Evolutionary conservation across 768 basidiomycete genomes (phyloP).

Genomic region (Mycena latifolia): DNA sequence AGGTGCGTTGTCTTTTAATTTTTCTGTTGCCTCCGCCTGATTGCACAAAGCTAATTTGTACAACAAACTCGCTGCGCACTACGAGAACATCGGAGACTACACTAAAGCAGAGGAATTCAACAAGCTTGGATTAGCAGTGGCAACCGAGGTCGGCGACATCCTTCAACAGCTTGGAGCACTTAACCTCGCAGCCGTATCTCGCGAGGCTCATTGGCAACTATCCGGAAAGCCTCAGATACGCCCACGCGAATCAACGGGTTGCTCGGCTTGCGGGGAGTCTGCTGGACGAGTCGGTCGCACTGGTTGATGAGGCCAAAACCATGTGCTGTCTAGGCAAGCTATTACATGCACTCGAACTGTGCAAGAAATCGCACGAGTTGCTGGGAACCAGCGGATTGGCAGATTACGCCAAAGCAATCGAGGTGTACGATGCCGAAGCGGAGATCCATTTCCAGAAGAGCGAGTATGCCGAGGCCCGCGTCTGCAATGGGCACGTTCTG

Average conservation of each 20-base stretch:
- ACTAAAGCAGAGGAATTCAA: neutral
- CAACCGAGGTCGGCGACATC: neutral
- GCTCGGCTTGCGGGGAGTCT: too few species aligned
- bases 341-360: too few species aligned
- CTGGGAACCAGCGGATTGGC: too few species aligned
- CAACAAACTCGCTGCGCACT: neutral
- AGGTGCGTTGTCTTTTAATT: neutral
- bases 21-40: neutral
- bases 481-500: too few species aligned
- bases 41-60: neutral
- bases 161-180: neutral
- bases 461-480: too few species aligned
- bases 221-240: neutral
- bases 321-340: neutral
- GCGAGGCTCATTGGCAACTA: neutral
- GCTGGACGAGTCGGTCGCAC: too few species aligned
- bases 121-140: neutral
- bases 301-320: neutral
- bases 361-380: too few species aligned
- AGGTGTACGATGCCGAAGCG: too few species aligned
- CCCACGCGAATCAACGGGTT: too few species aligned
- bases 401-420: neutral
- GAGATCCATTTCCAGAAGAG: too few species aligned
- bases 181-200: neutral
- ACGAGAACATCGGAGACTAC: neutral